phyloP scores from a whole-genome alignment of 129 eudicot genomes.

The Mikania micrantha region DNA sequence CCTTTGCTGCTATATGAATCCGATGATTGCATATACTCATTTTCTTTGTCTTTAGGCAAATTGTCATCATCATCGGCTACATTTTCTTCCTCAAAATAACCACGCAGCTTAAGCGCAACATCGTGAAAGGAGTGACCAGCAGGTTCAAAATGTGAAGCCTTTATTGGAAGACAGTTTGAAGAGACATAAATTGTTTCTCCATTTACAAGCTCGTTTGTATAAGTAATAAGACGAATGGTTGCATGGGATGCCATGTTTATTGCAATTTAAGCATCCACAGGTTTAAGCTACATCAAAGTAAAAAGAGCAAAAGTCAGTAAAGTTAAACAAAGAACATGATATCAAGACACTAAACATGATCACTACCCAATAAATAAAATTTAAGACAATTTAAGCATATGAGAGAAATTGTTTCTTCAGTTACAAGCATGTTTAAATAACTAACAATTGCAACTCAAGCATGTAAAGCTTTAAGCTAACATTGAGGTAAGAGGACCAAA shows the following conservation, averaged over 20 bases:
- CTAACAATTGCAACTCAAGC: conserved; percentile 28
- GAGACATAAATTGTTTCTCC: conserved; percentile 65
- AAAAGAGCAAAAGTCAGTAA: background rate
- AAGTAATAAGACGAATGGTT: conserved; percentile 45
- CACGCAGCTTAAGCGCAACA: conserved; percentile 66
- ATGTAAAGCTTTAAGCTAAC: conserved; percentile 29
- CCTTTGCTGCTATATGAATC: conserved; percentile 85
- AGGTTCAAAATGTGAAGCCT: conserved; percentile 65
- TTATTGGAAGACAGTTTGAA: conserved; percentile 65
- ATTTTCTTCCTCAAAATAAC: conserved; percentile 50
- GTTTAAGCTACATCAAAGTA: conserved; percentile 22
- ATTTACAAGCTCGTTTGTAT: conserved; percentile 61
- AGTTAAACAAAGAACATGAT: background rate
- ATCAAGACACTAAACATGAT: background rate
- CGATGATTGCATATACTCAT: conserved; percentile 53
- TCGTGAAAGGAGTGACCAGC: conserved; percentile 92
- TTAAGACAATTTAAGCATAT: background rate
- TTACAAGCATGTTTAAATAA: conserved; percentile 55
- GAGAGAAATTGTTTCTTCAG: conserved; percentile 45
- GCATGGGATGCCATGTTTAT: background rate
- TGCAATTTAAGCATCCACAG: conserved; percentile 18
- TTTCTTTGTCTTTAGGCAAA: conserved; percentile 51
- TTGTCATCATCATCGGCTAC: conserved; percentile 26
- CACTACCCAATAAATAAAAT: background rate
- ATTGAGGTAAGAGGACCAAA: conserved; percentile 4